phyloP scores from a whole-genome alignment of 1,284 basidiomycete genomes.

The Irpex sp. region DNA sequence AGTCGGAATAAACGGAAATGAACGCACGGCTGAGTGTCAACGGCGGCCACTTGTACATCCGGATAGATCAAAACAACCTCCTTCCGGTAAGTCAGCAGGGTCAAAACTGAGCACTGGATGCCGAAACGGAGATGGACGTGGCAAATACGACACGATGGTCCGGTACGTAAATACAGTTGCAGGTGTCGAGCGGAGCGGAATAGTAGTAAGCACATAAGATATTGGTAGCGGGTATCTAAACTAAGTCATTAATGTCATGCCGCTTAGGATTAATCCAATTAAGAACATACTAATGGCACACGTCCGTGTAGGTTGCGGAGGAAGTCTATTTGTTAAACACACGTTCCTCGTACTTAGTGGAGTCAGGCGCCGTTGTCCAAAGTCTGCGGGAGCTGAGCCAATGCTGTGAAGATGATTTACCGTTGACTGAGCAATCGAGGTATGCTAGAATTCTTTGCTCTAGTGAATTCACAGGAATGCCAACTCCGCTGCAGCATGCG shows the following conservation, averaged over 20 bases:
- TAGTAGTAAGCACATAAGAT: not conserved
- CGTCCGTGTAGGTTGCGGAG: no score
- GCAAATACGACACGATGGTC: not conserved
- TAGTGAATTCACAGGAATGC: not conserved
- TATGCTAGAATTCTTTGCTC: not conserved
- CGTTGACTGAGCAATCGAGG: not conserved
- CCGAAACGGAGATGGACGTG: not conserved
- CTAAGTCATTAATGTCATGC: not conserved
- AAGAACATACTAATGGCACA: no score
- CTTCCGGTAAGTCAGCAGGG: not conserved
- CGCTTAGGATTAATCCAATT: not conserved
- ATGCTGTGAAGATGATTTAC: not conserved
- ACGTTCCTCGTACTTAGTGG: not conserved
- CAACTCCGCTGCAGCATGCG: not conserved
- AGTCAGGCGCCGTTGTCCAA: no score
- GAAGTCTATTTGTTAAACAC: no score
- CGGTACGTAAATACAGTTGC: not conserved
- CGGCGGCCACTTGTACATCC: no score
- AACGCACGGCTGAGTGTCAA: not conserved
- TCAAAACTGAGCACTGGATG: not conserved
- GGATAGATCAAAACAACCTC: not conserved
- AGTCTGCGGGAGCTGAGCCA: not conserved
- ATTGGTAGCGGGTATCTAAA: not conserved
- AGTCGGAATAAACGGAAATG: not conserved
- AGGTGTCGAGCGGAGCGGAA: not conserved